Conservation (phyloP, 495 filamentous ascomycete species). For the Aspergillus incahuasiensis region DNA sequence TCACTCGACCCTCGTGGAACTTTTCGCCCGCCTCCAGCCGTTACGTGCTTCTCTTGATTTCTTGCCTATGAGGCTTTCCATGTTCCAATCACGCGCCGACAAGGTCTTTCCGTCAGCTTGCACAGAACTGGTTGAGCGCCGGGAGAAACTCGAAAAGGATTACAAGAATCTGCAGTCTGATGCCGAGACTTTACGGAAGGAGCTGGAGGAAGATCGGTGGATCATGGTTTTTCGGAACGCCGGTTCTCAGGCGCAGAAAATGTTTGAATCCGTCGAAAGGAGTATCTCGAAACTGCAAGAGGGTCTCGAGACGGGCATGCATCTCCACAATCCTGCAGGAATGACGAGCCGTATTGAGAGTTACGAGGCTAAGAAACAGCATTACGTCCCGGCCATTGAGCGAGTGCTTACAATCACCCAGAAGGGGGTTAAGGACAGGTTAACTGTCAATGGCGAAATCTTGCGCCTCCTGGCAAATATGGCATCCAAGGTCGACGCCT, state of each 20-base stretch:
- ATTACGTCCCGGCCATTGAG: slow-evolving; percentile 93
- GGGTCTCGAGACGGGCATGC: slow-evolving; percentile 65
- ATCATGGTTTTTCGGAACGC: slow-evolving; percentile 90
- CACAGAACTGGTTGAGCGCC: slow-evolving; percentile 73
- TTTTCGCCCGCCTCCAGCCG: slow-evolving; percentile 94
- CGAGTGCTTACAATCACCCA: slow-evolving; percentile 86
- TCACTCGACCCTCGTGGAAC: slow-evolving; percentile 68
- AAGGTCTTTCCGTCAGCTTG: slow-evolving; percentile 80
- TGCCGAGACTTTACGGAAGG: slow-evolving; percentile 77
- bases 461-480: slow-evolving; percentile 77
- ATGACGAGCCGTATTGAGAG: slow-evolving; percentile 80
- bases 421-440: slow-evolving; percentile 81
- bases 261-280: slow-evolving; percentile 88
- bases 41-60: slow-evolving; percentile 91
- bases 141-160: slow-evolving; percentile 63
- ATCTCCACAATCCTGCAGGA: slow-evolving; percentile 59
- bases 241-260: slow-evolving; percentile 85
- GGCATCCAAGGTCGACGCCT: slow-evolving; percentile 67
- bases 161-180: slow-evolving; percentile 83
- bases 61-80: slow-evolving; percentile 88
- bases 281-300: slow-evolving; percentile 80
- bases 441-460: slow-evolving; percentile 94
- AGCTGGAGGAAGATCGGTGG: slow-evolving; percentile 93
- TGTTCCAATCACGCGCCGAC: slow-evolving; percentile 74
- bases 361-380: slow-evolving; percentile 91